Base-by-base conservation (phyloP, 1,284 basidiomycete genomes). In the Peniophora sp. region DNA sequence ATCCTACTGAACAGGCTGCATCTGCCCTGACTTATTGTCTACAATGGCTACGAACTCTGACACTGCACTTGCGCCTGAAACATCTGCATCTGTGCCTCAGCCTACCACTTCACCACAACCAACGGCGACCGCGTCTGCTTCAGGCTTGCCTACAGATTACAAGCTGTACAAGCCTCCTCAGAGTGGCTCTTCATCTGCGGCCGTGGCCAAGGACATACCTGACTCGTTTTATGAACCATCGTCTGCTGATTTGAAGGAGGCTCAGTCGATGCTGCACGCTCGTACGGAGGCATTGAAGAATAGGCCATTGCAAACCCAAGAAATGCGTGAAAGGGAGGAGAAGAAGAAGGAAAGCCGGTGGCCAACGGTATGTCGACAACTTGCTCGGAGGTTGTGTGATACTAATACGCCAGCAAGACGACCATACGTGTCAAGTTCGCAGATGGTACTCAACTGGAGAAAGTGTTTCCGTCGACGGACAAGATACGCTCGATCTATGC, bases 401-500 rank as follows among this genome's bases (percentile, higher is more conserved):
- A 44, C 27, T 17, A n/a, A 20, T 38, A 50, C 19, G 53, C 38
- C 44, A 39, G 19, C 55, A 6, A 93, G 85, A 89, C 89, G 2
- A 85, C 76, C 0, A 88, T 96, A 56, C 82, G 92, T 19, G 68
- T 96, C 56, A 79, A 79, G 56, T 95, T 95, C 63, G 72, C 81
- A 25, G 89, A 94, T 65, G 78, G 86, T 44, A 89, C 83, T 3
- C 82, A 88, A 62, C 73, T 96, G n/a, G 92, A 96, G 68, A 82
- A 79, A 56, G 66, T 69, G 0, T 93, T 95, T 60, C 73, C 79
- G 0, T 89, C 89, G 3, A 77, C 76, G 1, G 80, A 83, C 62
- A 90, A 86, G 61, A 91, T 95, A 52, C 77, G 78, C 48, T 74
- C 81, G 2, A 78, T 95, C 2, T 95, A 95, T 63, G 84, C 82